Percentiles rank a stretch among this genome's conserved stretches.
Conservation (phyloP, 2,329 filamentous ascomycete genomes). For the Ilyonectria mors-panacis region DNA sequence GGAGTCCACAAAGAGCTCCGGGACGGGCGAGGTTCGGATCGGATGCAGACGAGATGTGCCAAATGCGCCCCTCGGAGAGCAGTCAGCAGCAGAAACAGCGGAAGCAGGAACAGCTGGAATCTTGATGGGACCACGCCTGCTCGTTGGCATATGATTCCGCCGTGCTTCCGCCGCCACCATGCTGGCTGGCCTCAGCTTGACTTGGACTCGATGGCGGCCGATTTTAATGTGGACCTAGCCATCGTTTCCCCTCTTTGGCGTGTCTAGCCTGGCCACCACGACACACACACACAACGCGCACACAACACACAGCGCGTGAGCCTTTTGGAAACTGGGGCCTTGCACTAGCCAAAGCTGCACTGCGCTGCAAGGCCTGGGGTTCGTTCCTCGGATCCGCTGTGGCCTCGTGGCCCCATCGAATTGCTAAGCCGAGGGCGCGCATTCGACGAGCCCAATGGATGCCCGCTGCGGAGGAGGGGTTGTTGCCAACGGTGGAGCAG, state of each 20-base stretch:
- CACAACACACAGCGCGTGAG: too few relatives aligned
- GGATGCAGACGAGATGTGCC: background rate
- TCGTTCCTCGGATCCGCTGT: background rate
- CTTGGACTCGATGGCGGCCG: background rate
- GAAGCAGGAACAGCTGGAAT: background rate
- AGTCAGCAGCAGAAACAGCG: background rate
- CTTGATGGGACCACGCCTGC: too few relatives aligned
- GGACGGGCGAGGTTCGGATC: background rate
- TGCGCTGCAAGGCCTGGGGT: background rate
- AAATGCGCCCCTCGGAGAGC: background rate
- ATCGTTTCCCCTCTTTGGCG: background rate
- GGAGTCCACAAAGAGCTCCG: background rate
- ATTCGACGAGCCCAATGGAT: slow-evolving; percentile 43
- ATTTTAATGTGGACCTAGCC: background rate
- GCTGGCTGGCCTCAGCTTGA: too few relatives aligned
- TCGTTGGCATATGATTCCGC: too few relatives aligned
- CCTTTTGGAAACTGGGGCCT: too few relatives aligned
- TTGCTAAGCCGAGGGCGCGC: slow-evolving; percentile 45
- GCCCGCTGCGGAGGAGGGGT: slow-evolving; percentile 13
- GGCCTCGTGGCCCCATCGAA: slow-evolving; percentile 31
- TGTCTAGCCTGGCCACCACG: too few relatives aligned
- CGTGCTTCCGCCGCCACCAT: too few relatives aligned
- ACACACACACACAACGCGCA: too few relatives aligned
- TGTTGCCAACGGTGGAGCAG: slow-evolving; percentile 9
- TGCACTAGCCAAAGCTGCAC: slow-evolving; percentile 5